Conservation (phyloP, 257 asterid genomes). For the Solanum microdontum region DNA sequence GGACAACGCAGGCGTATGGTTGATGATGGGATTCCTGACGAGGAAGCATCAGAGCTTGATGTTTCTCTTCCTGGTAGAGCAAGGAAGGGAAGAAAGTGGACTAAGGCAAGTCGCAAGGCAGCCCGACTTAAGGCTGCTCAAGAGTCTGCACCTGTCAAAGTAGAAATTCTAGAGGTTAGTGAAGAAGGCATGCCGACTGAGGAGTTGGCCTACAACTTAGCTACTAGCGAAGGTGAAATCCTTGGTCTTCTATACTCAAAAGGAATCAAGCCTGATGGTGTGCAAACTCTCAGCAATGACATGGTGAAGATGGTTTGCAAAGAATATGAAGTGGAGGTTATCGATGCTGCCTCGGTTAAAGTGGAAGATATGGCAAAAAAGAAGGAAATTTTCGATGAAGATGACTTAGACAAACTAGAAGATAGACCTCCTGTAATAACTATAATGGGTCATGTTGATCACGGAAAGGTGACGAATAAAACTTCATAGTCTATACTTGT, state of each 20-base stretch:
- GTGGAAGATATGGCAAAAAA: constrained; percentile 96
- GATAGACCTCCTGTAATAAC: constrained; percentile 92
- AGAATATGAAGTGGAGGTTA: constrained; percentile 83
- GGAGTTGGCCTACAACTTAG: constrained; percentile 83
- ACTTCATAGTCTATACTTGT: neutral
- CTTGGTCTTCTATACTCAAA: constrained; percentile 63
- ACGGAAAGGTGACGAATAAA: constrained; percentile 69
- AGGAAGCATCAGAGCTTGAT: constrained; percentile 57
- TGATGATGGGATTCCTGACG: constrained; percentile 34
- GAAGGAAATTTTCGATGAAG: constrained; percentile 72
- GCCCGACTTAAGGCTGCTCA: constrained; percentile 84
- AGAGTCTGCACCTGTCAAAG: constrained; percentile 90
- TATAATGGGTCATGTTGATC: constrained; percentile 99
- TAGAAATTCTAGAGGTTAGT: constrained; percentile 84
- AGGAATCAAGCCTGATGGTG: constrained; percentile 94
- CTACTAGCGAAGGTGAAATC: constrained; percentile 88
- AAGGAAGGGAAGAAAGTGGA: constrained; percentile 95
- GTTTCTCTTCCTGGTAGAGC: constrained; percentile 66
- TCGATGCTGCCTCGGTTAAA: constrained; percentile 56
- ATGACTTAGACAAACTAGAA: constrained; percentile 74
- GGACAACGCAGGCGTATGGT: constrained; percentile 57
- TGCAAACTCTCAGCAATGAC: constrained; percentile 84
- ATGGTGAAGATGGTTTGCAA: constrained; percentile 95
- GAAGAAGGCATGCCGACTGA: constrained; percentile 89
- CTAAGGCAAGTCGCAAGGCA: constrained; percentile 94